Base-by-base conservation (phyloP, 202 grass and related monocot species). In the Digitaria exilis region DNA sequence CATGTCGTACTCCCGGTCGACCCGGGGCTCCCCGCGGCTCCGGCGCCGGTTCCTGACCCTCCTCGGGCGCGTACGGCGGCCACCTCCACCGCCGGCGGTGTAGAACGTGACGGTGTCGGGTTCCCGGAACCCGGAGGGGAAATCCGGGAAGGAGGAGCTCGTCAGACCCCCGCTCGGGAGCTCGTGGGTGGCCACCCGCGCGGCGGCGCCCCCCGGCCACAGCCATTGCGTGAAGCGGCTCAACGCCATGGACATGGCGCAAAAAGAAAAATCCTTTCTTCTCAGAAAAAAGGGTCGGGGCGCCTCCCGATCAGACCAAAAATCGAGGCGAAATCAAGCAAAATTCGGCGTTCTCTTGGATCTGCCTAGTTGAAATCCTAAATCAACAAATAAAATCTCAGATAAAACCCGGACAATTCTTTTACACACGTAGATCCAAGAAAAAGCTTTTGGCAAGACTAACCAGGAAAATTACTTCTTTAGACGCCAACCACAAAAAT, bases 1-100 rank as follows among this genome's bases (percentile, higher is more conserved):
- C 79, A 97, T 84, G 56, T 97, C 92, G 77, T 90, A 87, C 89
- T 97, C 94, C 87, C 86, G 85, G 73, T 97, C 94, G 17, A 97
- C 78, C 24, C 67, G 76, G 54, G 75, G 24, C 52, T 88, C 84
- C 56, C 77, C 82, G 50, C 91, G 84, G 83, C 83, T 88, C 48
- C 85, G 86, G 55, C 84, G 87, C 19, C 74, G 83, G 28, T 76
- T 91, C 60, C 73, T 78, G 61, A 52, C 54, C 80, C 80, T 84
- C 84, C 88, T 82, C 37, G 87, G 51, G 15, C 80, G 75, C 61
- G 16, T 1, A 9, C 75, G 78, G 59, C 79, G 84, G 60, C 60
- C 16, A 43, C 31, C 34, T 3, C 44, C 64, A 5, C 29, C 25
- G 74, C 5, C 51, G 58, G 62, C 50, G 28, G 71, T 86, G 18